Percentiles rank a stretch among this genome's conserved stretches.
Conservation (phyloP, 352 stramenopile genomes). For the Pythium diclinum region DNA sequence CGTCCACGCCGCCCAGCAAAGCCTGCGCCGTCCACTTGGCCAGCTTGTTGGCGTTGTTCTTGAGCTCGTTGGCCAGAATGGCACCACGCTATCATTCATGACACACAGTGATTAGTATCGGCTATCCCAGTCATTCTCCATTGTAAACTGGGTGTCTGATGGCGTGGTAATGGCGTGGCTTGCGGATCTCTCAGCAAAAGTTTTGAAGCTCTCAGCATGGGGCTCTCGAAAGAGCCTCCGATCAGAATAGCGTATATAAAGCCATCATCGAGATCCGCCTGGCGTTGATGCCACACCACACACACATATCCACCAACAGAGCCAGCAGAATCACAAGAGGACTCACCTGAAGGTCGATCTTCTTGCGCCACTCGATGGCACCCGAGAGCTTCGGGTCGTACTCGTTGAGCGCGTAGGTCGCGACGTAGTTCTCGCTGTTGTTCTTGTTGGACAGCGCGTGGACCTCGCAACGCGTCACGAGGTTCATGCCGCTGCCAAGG, state of each 20-base stretch:
- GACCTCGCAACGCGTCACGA: conserved; percentile 95
- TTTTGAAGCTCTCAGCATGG: conserved; percentile 33
- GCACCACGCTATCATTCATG: conserved; percentile 95
- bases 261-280: conserved; percentile 62
- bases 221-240: conserved; percentile 1
- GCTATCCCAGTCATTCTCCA: not conserved
- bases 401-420: conserved; percentile 96
- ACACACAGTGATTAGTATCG: conserved; percentile 6
- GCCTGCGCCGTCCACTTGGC: conserved; percentile 98
- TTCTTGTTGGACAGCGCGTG: conserved; percentile 89
- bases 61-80: conserved; percentile 97
- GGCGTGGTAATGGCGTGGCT: not conserved
- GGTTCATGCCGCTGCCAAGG: conserved; percentile 81
- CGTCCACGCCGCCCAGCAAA: conserved; percentile 93
- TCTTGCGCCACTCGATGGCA: conserved; percentile 93
- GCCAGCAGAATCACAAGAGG: conserved; percentile 13
- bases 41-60: conserved; percentile 99
- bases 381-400: conserved; percentile 92
- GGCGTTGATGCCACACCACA: conserved; percentile 13
- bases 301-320: conserved; percentile 12
- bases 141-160: not conserved
- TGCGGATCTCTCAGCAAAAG: conserved; percentile 31
- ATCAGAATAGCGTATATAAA: conserved; percentile 50
- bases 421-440: conserved; percentile 91
- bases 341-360: conserved; percentile 93